Evolutionary conservation across 257 asterid species (phyloP), one percentile per base, ranked within the genome.

Genomic region (Nemophila menziesii): DNA sequence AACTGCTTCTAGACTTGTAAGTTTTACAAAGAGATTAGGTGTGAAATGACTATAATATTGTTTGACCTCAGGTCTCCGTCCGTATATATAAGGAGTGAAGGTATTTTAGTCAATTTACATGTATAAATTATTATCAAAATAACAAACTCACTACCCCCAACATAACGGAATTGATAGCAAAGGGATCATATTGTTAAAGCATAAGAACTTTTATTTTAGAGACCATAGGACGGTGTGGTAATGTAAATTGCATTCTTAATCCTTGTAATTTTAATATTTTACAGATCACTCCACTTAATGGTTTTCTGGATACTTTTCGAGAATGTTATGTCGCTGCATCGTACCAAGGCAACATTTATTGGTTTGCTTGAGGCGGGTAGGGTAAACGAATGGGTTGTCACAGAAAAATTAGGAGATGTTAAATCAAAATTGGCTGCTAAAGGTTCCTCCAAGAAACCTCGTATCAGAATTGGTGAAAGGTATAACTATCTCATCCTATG

Each of bases 251-350:
- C 1, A 15, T 14, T 15, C n/a, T n/a, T n/a, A n/a, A n/a, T n/a
- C n/a, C n/a, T n/a, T n/a, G n/a, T n/a, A n/a, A n/a, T n/a, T 0
- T 1, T 42, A 4, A 10, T 10, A 37, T 15, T 43, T 13, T 40
- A 38, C 44, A 60, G 60, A 22, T 62, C 68, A 16, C 43, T 62
- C 33, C 62, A 62, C 23, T n/a, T 62, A 34, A 33, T 49, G 24
- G 45, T 56, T 8, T 55, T 36, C 12, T 62, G 68, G 68, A 37
- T 62, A 20, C 45, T 62, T 0, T 62, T 55, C 19, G 68, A 62
- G 43, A 62, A 62, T 50, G 63, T 49, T 7, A 62, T 62, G 68
- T 49, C 68, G n/a, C 43, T 62, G 39, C 68, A 62, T 37, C 62
- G 68, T 18, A 62, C 68, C 2, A 62, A 62, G 48, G 68, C 63